A percentile compares a stretch with the other conserved stretches of the same genome.
These are phyloP conservation scores for Psidium guajava DNA, from an alignment of 345 rosid genomes.

Conservation along the genomic window DNA sequence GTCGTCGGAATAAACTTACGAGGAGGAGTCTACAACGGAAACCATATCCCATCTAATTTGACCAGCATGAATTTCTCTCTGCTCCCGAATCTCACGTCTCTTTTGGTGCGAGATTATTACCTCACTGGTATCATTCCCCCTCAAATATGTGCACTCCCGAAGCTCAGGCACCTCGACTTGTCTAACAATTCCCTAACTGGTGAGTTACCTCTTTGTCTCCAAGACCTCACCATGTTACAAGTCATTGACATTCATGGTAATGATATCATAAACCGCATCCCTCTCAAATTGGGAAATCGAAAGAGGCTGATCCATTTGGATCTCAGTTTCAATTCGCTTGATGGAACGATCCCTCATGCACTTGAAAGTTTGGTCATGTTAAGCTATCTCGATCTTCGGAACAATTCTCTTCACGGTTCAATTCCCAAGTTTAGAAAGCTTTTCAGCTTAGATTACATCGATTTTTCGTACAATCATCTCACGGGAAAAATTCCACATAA, in stretches of 20 bases:
- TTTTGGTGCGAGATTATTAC: background rate
- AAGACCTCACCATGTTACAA: background rate
- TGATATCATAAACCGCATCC: rapidly evolving
- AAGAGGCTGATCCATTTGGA: background rate
- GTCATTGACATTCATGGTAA: background rate
- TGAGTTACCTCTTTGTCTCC: background rate
- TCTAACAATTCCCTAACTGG: background rate
- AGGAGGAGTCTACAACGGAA: no score
- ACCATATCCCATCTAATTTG: background rate
- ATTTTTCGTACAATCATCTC: background rate
- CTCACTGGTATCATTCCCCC: background rate
- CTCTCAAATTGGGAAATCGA: background rate
- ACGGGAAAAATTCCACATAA: background rate
- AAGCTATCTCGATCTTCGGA: background rate
- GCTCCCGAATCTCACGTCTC: background rate
- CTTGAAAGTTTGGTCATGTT: background rate
- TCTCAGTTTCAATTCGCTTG: background rate
- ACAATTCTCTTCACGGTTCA: background rate
- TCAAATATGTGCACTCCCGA: background rate
- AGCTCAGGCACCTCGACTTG: background rate
- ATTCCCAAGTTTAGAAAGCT: background rate
- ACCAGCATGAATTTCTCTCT: slow-evolving; percentile 2
- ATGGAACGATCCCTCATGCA: background rate
- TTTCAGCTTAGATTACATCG: background rate
- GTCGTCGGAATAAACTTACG: background rate